phyloP scores from a whole-genome alignment of 768 basidiomycete species.

The Xerocomellus chrysenteron region DNA sequence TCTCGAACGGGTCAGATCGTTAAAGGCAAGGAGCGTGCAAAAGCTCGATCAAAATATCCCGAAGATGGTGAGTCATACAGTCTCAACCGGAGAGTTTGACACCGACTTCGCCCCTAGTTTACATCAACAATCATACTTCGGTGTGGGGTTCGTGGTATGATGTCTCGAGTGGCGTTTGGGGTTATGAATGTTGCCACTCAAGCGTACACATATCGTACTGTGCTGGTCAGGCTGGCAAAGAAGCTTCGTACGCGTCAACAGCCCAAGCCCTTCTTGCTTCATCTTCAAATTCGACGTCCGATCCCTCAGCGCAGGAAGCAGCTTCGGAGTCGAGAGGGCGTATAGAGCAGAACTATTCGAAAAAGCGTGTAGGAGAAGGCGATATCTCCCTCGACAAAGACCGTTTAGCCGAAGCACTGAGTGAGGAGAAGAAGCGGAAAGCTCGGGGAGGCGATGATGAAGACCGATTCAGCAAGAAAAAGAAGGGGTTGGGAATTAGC shows the following conservation, averaged over 20 bases:
- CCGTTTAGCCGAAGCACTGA: conserved; percentile 64
- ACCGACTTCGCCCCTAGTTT: conserved; percentile 48
- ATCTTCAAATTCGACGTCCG: conserved; percentile 28
- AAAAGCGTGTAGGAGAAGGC: conserved; percentile 79
- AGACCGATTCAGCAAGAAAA: conserved; percentile 61
- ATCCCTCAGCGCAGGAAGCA: conserved; percentile 31
- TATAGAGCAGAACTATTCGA: conserved; percentile 72
- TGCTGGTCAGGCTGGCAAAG: conserved; percentile 81
- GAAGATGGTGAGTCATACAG: conserved; percentile 75
- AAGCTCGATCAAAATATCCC: conserved; percentile 88
- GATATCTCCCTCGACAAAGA: conserved; percentile 74
- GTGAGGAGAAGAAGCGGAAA: conserved; percentile 82
- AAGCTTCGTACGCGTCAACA: conserved; percentile 72
- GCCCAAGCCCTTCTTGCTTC: conserved; percentile 64
- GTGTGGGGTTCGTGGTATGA: conserved; percentile 99
- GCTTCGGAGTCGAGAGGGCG: conserved; percentile 34
- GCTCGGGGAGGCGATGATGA: conserved; percentile 50
- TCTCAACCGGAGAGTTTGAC: not conserved
- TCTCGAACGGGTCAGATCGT: conserved; percentile 88
- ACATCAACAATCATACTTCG: conserved; percentile 87
- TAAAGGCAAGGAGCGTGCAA: conserved; percentile 87
- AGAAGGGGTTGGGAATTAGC: conserved; percentile 46
- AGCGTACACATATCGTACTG: conserved; percentile 86
- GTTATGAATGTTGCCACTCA: conserved; percentile 94
- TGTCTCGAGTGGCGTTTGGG: conserved; percentile 70